Conservation (phyloP, 306 rosid species). For the Glycine latifolia region DNA sequence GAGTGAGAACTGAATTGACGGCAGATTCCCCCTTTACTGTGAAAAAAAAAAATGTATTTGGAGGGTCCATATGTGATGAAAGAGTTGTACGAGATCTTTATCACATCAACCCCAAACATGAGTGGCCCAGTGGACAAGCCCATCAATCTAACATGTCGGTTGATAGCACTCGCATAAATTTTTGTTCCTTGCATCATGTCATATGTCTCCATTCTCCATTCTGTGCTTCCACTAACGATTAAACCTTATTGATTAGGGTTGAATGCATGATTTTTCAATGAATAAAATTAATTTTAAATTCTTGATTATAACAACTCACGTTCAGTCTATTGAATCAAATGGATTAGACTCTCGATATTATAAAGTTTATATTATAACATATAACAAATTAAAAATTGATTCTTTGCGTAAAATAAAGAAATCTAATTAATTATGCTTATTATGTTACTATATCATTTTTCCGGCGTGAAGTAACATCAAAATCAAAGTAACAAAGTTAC, state of each 20-base stretch:
- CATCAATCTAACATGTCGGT: slow-evolving; percentile 32
- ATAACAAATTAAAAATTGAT: background rate
- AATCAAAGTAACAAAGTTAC: background rate
- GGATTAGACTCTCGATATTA: too few species aligned
- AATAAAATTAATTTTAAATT: background rate
- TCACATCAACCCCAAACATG: slow-evolving; percentile 17
- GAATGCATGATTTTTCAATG: background rate
- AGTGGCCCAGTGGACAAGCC: slow-evolving; percentile 17
- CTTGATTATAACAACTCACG: too few species aligned
- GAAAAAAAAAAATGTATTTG: background rate
- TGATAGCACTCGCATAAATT: background rate
- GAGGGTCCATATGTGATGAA: slow-evolving; percentile 10
- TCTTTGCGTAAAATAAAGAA: background rate
- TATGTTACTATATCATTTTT: background rate
- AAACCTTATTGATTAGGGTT: background rate
- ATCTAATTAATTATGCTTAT: background rate
- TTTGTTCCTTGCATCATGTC: slow-evolving; percentile 20
- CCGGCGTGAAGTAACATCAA: background rate
- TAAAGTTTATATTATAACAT: too few species aligned
- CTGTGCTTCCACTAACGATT: background rate
- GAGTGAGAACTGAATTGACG: background rate
- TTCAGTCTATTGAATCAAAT: too few species aligned
- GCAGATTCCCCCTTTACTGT: background rate
- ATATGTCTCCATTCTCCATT: background rate
- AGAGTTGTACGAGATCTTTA: background rate